Conservation (phyloP, 768 basidiomycete species). For the Epithele typhae region DNA sequence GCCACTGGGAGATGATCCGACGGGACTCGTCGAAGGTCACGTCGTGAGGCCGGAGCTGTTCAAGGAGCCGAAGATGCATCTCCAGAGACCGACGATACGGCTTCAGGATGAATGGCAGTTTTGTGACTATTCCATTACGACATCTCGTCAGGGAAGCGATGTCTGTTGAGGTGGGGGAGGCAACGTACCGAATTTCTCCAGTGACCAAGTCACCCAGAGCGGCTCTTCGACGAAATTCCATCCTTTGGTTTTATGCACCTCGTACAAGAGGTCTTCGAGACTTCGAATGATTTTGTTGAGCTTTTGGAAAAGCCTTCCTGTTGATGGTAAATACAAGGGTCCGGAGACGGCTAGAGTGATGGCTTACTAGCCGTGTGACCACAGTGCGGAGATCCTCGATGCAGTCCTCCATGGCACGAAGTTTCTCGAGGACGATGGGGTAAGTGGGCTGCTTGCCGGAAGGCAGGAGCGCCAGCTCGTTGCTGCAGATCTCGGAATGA, state of each 20-base stretch:
- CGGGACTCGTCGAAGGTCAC: constrained; percentile 68
- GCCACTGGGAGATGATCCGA: constrained; percentile 60
- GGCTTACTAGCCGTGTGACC: constrained; percentile 60
- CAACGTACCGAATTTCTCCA: constrained; percentile 69
- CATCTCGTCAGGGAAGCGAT: background rate
- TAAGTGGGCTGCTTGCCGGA: constrained; percentile 48
- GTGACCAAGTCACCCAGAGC: constrained; percentile 78
- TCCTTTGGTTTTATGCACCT: constrained; percentile 69
- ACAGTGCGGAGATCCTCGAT: constrained; percentile 56
- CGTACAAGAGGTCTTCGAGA: constrained; percentile 58
- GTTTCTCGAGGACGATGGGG: constrained; percentile 59
- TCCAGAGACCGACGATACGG: constrained; percentile 66
- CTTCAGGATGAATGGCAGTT: constrained; percentile 49
- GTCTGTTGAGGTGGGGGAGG: no score
- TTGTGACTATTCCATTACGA: constrained; percentile 42
- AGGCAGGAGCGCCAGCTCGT: constrained; percentile 54
- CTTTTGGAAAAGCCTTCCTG: constrained; percentile 65
- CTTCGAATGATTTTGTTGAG: constrained; percentile 62
- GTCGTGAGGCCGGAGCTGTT: constrained; percentile 58
- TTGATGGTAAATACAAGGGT: constrained; percentile 34
- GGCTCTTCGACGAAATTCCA: constrained; percentile 71
- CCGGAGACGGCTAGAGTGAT: background rate
- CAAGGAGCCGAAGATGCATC: constrained; percentile 51
- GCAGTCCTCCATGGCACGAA: constrained; percentile 63
- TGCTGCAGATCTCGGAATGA: constrained; percentile 38